A percentile compares a stretch with the other conserved stretches of the same genome.
phyloP scores from a whole-genome alignment of 1,284 basidiomycete species.

The Anthracocystis setariae region DNA sequence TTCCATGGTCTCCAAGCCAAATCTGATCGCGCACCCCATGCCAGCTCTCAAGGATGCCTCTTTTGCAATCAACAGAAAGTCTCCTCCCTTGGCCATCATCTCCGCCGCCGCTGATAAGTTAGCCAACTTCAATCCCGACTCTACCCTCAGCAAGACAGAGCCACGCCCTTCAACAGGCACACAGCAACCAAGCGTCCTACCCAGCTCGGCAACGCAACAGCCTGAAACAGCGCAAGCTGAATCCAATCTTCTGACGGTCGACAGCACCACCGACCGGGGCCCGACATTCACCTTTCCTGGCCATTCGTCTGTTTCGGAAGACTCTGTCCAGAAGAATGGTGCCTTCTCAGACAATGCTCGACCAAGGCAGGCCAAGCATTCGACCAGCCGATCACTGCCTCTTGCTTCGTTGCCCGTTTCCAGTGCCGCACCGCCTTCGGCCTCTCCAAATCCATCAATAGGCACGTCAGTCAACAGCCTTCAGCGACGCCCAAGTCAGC shows the following conservation, averaged over 20 bases:
- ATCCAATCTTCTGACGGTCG: slow-evolving; percentile 2
- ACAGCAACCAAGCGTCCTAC: not conserved
- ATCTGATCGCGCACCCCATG: slow-evolving; percentile 16
- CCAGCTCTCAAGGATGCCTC: slow-evolving; percentile 16
- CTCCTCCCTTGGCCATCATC: slow-evolving; percentile 36
- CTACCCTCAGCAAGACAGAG: not conserved
- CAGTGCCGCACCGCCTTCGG: slow-evolving; percentile 5
- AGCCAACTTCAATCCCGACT: not conserved
- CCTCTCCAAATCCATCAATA: not conserved
- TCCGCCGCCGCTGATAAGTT: slow-evolving; percentile 8
- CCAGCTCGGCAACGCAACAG: not conserved
- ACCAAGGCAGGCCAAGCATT: slow-evolving; percentile 19
- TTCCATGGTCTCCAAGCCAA: slow-evolving; percentile 5
- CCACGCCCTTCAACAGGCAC: not conserved
- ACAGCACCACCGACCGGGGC: slow-evolving; percentile 11
- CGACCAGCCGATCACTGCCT: slow-evolving; percentile 24
- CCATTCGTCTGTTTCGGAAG: slow-evolving; percentile 11
- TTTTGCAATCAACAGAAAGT: slow-evolving; percentile 4
- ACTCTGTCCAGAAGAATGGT: slow-evolving; percentile 2
- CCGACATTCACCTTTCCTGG: slow-evolving; percentile 31
- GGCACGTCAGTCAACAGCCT: not conserved
- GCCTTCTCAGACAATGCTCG: not conserved
- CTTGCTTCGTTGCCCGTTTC: slow-evolving; percentile 19
- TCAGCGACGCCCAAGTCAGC: slow-evolving; percentile 19
- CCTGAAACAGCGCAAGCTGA: not conserved